Conservation (phyloP, 371 early-diverging fungal genomes). For the Entomophthora muscae region DNA sequence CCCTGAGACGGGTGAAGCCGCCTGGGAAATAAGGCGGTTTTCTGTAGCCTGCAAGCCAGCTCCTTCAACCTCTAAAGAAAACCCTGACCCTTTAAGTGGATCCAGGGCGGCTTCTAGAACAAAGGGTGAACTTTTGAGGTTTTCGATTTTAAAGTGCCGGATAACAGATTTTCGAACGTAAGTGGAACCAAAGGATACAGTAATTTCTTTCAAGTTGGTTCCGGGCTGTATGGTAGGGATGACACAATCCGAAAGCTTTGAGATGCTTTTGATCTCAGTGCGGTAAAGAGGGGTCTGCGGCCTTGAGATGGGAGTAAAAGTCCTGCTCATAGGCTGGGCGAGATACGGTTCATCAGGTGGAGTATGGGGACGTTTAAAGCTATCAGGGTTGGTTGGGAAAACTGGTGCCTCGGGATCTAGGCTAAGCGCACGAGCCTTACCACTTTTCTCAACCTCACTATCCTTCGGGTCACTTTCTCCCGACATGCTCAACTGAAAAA, state of each 20-base stretch:
- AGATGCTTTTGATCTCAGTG: background rate
- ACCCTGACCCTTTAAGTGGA: background rate
- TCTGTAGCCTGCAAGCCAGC: background rate
- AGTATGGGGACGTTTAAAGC: background rate
- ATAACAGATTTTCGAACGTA: background rate
- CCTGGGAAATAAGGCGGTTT: background rate
- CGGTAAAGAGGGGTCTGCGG: background rate
- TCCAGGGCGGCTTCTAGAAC: background rate
- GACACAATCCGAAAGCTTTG: background rate
- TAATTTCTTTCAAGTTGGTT: background rate
- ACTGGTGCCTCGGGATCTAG: no score
- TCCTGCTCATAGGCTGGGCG: background rate
- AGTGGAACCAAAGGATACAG: background rate
- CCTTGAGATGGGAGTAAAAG: background rate
- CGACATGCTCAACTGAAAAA: no score
- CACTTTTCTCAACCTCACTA: no score
- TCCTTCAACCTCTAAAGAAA: background rate
- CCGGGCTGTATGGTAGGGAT: background rate
- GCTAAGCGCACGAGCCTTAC: no score
- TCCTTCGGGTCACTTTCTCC: no score
- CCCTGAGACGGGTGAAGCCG: background rate
- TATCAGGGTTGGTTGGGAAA: background rate
- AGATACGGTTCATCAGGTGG: background rate
- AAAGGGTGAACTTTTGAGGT: background rate
- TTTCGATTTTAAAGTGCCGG: background rate